Evolutionary conservation across 495 filamentous ascomycete genomes (phyloP).

Genomic region (Aspergillus leporis): DNA sequence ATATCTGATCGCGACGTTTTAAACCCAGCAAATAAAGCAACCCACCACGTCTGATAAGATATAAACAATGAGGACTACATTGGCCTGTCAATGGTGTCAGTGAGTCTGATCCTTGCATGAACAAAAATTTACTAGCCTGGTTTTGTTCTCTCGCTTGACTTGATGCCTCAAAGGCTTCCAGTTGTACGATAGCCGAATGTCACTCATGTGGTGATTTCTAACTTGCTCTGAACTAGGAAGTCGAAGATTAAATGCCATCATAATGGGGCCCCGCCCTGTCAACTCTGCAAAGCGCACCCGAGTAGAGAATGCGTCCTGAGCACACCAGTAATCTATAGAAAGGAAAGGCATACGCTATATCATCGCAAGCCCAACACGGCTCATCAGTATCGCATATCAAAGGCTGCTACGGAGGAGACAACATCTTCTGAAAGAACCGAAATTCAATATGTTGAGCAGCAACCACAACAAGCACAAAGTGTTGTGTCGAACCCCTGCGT

Average conservation of each 20-base stretch:
- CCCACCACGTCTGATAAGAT: background rate
- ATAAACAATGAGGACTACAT: background rate
- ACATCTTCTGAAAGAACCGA: background rate
- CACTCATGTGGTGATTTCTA: too few relatives aligned
- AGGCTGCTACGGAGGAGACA: background rate
- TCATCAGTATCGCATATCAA: background rate
- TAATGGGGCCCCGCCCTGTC: background rate
- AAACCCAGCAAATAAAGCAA: background rate
- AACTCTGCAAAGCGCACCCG: background rate
- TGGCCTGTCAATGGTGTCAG: background rate
- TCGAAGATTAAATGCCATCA: background rate
- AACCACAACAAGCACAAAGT: background rate
- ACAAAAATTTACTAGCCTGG: too few relatives aligned
- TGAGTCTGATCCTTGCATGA: background rate
- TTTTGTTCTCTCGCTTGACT: too few relatives aligned
- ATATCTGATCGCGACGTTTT: background rate
- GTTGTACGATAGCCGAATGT: too few relatives aligned
- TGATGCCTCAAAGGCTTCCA: too few relatives aligned
- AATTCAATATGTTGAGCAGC: background rate
- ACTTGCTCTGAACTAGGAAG: background rate
- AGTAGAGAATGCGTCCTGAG: background rate
- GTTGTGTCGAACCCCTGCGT: background rate
- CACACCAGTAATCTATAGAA: background rate
- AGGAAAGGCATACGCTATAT: background rate
- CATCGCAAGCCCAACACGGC: background rate